Evolutionary conservation across 164 flowering plant species (phyloP).

Genomic region (Tetrastigma voinierianum): DNA sequence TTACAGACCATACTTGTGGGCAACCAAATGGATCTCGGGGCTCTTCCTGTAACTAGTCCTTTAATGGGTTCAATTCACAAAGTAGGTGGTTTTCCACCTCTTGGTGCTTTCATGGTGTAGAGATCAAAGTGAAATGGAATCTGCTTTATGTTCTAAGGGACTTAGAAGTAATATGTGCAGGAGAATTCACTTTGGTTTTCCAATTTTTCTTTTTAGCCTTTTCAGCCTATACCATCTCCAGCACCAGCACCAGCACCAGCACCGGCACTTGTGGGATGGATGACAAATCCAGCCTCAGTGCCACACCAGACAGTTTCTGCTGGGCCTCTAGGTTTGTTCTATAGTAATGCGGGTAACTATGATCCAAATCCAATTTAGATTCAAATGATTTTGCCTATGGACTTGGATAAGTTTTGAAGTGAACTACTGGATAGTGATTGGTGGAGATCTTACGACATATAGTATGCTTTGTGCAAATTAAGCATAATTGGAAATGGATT

Average conservation of each 20-base stretch:
- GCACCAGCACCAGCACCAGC: constrained; percentile 4
- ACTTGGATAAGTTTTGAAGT: not conserved
- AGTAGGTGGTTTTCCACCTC: constrained; percentile 28
- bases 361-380: not conserved
- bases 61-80: constrained; percentile 29
- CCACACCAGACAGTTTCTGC: constrained; percentile 16
- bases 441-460: not conserved
- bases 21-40: constrained; percentile 37
- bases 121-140: constrained; percentile 8
- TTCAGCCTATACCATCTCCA: constrained; percentile 24
- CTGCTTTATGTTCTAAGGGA: not conserved
- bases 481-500: no score
- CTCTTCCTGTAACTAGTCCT: constrained; percentile 29
- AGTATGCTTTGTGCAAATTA: no score
- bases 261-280: constrained; percentile 25
- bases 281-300: constrained; percentile 17
- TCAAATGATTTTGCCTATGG: not conserved
- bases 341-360: constrained; percentile 15
- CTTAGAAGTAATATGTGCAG: not conserved
- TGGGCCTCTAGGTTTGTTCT: constrained; percentile 20
- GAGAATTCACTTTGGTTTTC: not conserved
- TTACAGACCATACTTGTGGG: constrained; percentile 45
- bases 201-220: constrained; percentile 14
- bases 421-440: not conserved
- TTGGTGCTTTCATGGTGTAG: constrained; percentile 41